Percentiles rank a stretch among this genome's conserved stretches.
phyloP scores from a whole-genome alignment of 164 flowering plant genomes.

The Tinospora cordifolia region DNA sequence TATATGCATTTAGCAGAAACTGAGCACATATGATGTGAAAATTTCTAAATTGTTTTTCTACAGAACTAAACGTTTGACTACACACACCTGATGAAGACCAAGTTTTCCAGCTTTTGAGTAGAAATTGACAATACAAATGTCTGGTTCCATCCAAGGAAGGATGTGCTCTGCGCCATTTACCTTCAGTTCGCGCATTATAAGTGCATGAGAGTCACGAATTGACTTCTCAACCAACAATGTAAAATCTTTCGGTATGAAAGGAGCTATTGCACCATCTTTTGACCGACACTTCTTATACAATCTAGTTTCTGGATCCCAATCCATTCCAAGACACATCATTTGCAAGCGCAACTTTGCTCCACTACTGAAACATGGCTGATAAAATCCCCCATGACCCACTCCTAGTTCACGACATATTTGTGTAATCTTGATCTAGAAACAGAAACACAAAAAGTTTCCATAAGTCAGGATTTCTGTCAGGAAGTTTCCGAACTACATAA shows the following conservation, averaged over 20 bases:
- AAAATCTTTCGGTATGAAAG: constrained; percentile 46
- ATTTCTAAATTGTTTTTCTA: background rate
- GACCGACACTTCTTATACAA: constrained; percentile 36
- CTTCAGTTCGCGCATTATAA: constrained; percentile 16
- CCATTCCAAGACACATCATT: constrained; percentile 90
- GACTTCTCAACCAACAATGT: constrained; percentile 37
- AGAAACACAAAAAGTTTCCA: background rate
- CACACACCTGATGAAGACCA: constrained; percentile 77
- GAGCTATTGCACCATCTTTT: constrained; percentile 53
- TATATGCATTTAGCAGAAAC: too few relatives aligned
- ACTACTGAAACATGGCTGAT: constrained; percentile 59
- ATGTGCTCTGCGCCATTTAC: constrained; percentile 19
- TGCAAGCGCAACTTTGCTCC: constrained; percentile 49
- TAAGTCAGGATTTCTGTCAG: background rate
- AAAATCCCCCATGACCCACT: constrained; percentile 68
- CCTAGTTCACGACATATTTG: constrained; percentile 55
- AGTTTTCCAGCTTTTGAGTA: constrained; percentile 52
- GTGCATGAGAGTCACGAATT: constrained; percentile 36
- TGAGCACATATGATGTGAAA: background rate
- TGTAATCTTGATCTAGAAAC: constrained; percentile 43
- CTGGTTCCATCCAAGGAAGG: constrained; percentile 56
- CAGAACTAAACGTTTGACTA: background rate
- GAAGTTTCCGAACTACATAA: background rate
- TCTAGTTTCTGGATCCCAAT: constrained; percentile 68
- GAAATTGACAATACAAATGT: constrained; percentile 74